These are phyloP conservation scores for Diplodia seriata DNA, from an alignment of 2,329 filamentous ascomycete species.

Conservation along the genomic window DNA sequence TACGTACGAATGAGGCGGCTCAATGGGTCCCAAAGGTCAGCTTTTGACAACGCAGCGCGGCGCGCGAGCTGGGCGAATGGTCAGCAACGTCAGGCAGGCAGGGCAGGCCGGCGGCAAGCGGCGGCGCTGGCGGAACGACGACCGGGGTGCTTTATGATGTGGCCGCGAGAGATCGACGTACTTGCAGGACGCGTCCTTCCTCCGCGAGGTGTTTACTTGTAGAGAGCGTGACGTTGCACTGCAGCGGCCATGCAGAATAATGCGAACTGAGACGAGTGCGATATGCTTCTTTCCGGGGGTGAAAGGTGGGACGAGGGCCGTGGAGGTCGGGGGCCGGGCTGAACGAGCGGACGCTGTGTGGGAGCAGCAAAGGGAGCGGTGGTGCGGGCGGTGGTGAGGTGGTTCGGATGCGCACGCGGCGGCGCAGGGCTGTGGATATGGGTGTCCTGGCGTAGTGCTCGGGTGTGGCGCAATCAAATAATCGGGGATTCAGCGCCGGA, in stretches of 20 bases:
- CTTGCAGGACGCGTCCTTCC: constrained; percentile 24
- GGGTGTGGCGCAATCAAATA: constrained; percentile 33
- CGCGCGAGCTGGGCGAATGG: constrained; percentile 6
- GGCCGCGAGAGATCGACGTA: constrained; percentile 20
- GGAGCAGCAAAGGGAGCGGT: constrained; percentile 4
- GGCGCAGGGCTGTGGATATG: constrained; percentile 27
- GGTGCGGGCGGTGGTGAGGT: constrained; percentile 24
- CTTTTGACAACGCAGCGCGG: constrained; percentile 21
- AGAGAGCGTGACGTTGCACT: constrained; percentile 32
- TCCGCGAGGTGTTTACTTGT: constrained; percentile 28
- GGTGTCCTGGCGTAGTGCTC: constrained; percentile 21
- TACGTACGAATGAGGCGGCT: constrained; percentile 26
- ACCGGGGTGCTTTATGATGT: constrained; percentile 10
- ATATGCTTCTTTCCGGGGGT: neutral
- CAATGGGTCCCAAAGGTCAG: constrained; percentile 18
- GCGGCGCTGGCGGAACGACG: neutral
- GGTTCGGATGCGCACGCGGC: constrained; percentile 22
- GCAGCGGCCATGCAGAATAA: constrained; percentile 33
- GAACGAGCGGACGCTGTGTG: constrained; percentile 29
- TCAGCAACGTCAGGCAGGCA: neutral
- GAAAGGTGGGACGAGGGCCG: constrained; percentile 10
- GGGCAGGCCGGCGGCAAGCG: neutral
- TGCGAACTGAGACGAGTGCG: constrained; percentile 8
- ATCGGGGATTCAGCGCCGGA: constrained; percentile 28
- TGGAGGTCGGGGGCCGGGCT: constrained; percentile 6